Percentiles rank a stretch among this genome's conserved stretches.
These are phyloP conservation scores for Oidium heveae DNA, from an alignment of 2,329 filamentous ascomycete species.

Conservation along the genomic window DNA sequence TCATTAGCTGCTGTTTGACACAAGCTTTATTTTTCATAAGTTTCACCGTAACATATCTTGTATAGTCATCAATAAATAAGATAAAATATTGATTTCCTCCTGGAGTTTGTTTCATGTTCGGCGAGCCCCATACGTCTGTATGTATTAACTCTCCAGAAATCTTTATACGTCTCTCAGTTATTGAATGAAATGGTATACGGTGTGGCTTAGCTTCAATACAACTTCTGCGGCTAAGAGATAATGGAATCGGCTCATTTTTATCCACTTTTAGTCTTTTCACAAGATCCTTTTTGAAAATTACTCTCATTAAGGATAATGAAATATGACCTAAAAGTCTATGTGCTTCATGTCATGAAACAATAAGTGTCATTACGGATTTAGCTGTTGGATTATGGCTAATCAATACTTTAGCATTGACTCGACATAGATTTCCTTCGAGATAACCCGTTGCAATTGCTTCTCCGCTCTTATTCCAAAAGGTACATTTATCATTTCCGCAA, in stretches of 20 bases:
- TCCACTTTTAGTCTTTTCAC: background rate
- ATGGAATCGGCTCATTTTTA: no score
- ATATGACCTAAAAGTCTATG: background rate
- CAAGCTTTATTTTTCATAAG: background rate
- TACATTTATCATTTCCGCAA: background rate
- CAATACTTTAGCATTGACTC: background rate
- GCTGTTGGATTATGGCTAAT: background rate
- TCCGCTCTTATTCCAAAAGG: background rate
- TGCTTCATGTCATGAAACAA: background rate
- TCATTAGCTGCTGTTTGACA: background rate
- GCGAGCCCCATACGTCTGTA: background rate
- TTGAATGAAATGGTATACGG: no score
- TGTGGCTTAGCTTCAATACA: no score
- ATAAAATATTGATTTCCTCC: background rate
- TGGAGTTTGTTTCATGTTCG: background rate
- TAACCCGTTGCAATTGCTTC: background rate
- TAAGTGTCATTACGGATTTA: background rate
- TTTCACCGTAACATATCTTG: background rate
- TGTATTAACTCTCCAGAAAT: background rate
- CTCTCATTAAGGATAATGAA: background rate
- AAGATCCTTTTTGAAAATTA: background rate
- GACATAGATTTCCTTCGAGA: background rate
- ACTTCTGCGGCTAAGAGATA: no score
- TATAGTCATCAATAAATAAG: background rate
- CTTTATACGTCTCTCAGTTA: no score